These are phyloP conservation scores for Aphanomyces invadans DNA, from an alignment of 352 stramenopile species.

Conservation along the genomic window DNA sequence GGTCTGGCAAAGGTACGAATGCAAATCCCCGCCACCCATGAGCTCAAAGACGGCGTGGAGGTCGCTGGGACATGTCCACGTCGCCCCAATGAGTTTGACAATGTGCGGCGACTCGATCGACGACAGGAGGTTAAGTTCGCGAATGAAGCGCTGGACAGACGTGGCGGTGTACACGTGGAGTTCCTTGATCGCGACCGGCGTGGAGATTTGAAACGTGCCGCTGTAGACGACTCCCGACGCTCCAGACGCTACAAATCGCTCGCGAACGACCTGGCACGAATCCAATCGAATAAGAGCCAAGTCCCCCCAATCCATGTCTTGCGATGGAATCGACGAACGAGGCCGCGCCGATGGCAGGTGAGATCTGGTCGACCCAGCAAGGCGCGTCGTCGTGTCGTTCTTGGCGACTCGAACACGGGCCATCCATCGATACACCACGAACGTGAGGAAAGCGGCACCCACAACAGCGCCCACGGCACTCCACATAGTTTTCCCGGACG, in stretches of 20 bases:
- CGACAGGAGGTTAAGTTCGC: background rate
- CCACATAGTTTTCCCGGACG: background rate
- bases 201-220: background rate
- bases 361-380: background rate
- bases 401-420: no score
- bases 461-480: background rate
- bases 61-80: slow-evolving; percentile 9
- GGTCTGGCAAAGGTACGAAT: background rate
- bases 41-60: slow-evolving; percentile 4
- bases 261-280: background rate
- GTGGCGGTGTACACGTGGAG: background rate
- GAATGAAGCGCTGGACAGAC: background rate
- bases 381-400: no score
- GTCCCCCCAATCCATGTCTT: background rate
- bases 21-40: slow-evolving; percentile 4
- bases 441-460: background rate
- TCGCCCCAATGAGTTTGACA: slow-evolving; percentile 1
- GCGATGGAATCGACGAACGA: no score
- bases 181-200: background rate
- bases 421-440: background rate
- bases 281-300: background rate
- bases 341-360: background rate
- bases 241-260: background rate
- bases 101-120: background rate
- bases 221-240: background rate